Evolutionary conservation across 495 filamentous ascomycete species (phyloP), one percentile per base, ranked within the genome.

Genomic region (Aspergillus panamensis): DNA sequence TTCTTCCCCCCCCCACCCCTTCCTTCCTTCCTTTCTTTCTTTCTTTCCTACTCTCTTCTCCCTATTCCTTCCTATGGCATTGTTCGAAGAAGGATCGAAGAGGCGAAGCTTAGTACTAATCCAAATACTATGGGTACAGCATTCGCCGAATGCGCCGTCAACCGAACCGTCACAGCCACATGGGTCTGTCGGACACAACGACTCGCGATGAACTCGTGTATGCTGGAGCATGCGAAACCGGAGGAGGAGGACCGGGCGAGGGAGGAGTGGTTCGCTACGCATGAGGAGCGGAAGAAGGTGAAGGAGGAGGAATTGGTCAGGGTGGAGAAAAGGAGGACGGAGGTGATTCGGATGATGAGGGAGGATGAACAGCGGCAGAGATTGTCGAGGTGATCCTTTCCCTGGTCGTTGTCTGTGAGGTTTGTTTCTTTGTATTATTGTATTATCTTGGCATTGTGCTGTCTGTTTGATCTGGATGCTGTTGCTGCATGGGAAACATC

Each of bases 121-220:
- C n/a, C n/a, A n/a, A n/a, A n/a, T n/a, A n/a, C n/a, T n/a, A n/a
- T n/a, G n/a, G n/a, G n/a, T 21, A 44, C 57, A 96, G 93, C 86
- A 54, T 94, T 97, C 72, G 94, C 95, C 45, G 81, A 88, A 66
- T 98, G 94, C 79, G 92, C 92, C 25, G 80, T 83, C 35, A 85
- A 84, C 70, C 88, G 90, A 53, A 97, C 95, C 10, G 78, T 97
- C 63, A 87, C 86, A 33, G 87, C 90, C 16, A 86, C 89, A 3
- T 96, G 91, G 82, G 80, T 84, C 14, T 98, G 94, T 75, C 88
- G 91, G 29, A 70, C 75, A 8, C 79, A 92, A 62, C 87, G 89
- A 43, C 82, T 86, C 35, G 78, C 83, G 19, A 98, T 98, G 94
- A 97, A 97, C 74, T 79, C 74, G 51, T 98, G 94, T 75, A 96